These are phyloP conservation scores for Turnera subulata DNA, from an alignment of 345 rosid genomes.

Conservation along the genomic window DNA sequence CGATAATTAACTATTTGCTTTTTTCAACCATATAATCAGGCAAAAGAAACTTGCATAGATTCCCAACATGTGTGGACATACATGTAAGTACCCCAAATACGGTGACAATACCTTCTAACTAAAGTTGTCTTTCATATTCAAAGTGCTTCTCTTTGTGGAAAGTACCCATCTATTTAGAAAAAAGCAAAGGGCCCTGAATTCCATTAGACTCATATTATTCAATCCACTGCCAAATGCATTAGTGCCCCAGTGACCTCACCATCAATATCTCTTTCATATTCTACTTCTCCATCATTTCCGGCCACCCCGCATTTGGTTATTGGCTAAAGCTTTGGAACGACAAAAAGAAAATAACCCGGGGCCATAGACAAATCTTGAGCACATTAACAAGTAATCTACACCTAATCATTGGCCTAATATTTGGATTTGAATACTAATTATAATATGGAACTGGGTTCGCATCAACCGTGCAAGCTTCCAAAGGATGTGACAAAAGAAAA, in stretches of 20 bases:
- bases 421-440: slow-evolving; percentile 7
- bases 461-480: slow-evolving; percentile 12
- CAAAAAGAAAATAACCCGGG: slow-evolving; percentile 6
- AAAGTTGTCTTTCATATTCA: slow-evolving; percentile 7
- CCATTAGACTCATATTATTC: slow-evolving; percentile 1
- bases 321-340: slow-evolving; percentile 5
- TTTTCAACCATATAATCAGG: slow-evolving; percentile 6
- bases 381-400: background rate
- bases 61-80: slow-evolving; percentile 22
- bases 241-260: slow-evolving; percentile 43
- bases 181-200: slow-evolving; percentile 21
- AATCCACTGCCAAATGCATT: slow-evolving; percentile 8
- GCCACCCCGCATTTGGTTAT: background rate
- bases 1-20: slow-evolving; percentile 10
- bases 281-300: slow-evolving; percentile 26
- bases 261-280: slow-evolving; percentile 26
- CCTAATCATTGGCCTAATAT: slow-evolving; percentile 24
- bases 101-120: slow-evolving; percentile 18
- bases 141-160: slow-evolving; percentile 1
- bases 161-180: slow-evolving; percentile 9
- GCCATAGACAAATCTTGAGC: background rate
- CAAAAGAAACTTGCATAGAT: slow-evolving; percentile 20
- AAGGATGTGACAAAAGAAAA: slow-evolving; percentile 14
- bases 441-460: background rate
- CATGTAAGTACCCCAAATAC: slow-evolving; percentile 10